Evolutionary conservation across 768 basidiomycete genomes (phyloP).

Genomic region (Tylopilus subfusipes): DNA sequence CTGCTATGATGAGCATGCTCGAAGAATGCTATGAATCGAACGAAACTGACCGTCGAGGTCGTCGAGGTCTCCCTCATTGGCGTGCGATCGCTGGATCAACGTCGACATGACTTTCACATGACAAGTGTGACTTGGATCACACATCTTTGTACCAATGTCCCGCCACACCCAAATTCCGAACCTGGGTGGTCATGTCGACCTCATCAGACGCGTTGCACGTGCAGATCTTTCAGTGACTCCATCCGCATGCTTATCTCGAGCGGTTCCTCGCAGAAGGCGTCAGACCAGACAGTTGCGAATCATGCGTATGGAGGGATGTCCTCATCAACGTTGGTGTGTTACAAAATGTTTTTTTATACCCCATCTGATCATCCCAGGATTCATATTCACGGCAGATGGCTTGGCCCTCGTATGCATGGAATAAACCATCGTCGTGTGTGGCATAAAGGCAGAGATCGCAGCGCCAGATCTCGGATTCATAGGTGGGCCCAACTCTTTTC

Average conservation of each 20-base stretch:
- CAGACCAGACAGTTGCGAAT: conserved; percentile 80
- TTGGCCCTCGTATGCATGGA: conserved; percentile 90
- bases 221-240: conserved; percentile 78
- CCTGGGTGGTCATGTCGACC: no score
- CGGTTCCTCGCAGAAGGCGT: conserved; percentile 75
- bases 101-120: no score
- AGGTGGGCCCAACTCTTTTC: conserved; percentile 47
- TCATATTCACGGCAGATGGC: conserved; percentile 90
- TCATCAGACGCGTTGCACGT: conserved; percentile 27
- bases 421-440: conserved; percentile 95
- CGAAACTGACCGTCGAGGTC: conserved; percentile 39
- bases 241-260: conserved; percentile 85
- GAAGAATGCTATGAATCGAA: no score
- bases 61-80: conserved; percentile 38
- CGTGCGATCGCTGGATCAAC: conserved; percentile 16
- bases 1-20: conserved; percentile 9
- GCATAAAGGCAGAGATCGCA: conserved; percentile 92
- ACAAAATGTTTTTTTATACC: background rate
- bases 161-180: conserved; percentile 6
- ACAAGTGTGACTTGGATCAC: background rate
- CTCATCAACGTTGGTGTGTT: conserved; percentile 77
- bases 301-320: conserved; percentile 68
- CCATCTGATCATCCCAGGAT: conserved; percentile 60
- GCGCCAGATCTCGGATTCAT: conserved; percentile 77
- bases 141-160: no score